Percentiles rank a stretch among this genome's conserved stretches.
These are phyloP conservation scores for Ascochyta lentis DNA, from an alignment of 2,329 filamentous ascomycete genomes.

Conservation along the genomic window DNA sequence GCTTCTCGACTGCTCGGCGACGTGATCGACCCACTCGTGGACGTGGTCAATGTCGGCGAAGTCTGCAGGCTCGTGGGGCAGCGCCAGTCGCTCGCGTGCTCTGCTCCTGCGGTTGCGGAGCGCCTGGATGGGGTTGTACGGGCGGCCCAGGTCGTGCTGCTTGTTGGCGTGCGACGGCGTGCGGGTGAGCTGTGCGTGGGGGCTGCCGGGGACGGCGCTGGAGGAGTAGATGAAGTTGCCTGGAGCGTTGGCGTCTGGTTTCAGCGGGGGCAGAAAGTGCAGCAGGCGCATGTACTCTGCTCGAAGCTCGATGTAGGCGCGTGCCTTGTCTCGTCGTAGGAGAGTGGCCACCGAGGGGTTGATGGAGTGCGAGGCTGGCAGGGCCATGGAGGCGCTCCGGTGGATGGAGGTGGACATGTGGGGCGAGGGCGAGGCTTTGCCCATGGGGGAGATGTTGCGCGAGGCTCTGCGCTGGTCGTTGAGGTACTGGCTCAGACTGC, in stretches of 20 bases:
- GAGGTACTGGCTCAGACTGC: conserved; percentile 71
- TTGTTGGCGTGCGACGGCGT: conserved; percentile 46
- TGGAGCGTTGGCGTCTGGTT: conserved; percentile 52
- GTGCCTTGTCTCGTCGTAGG: conserved; percentile 82
- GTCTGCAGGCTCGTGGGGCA: conserved; percentile 76
- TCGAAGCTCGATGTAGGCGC: conserved; percentile 83
- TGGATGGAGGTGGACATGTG: conserved; percentile 40
- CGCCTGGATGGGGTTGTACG: conserved; percentile 91
- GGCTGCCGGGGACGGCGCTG: conserved; percentile 51
- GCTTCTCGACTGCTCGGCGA: conserved; percentile 58
- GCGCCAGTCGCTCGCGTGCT: conserved; percentile 74
- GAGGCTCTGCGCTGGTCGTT: conserved; percentile 72
- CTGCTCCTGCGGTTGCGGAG: conserved; percentile 89
- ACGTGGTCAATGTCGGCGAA: conserved; percentile 78
- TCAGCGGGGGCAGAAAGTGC: conserved; percentile 78
- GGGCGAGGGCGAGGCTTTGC: conserved; percentile 45
- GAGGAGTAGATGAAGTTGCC: conserved; percentile 51
- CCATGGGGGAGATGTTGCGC: conserved; percentile 66
- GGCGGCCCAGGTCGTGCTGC: conserved; percentile 64
- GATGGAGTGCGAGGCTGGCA: conserved; percentile 53
- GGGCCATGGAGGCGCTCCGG: conserved; percentile 34
- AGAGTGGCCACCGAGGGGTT: conserved; percentile 81
- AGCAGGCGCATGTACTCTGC: conserved; percentile 82
- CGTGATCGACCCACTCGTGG: conserved; percentile 76
- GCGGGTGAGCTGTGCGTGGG: conserved; percentile 49